Conservation (phyloP, 1,284 basidiomycete species). For the Irpex rosettiformis region DNA sequence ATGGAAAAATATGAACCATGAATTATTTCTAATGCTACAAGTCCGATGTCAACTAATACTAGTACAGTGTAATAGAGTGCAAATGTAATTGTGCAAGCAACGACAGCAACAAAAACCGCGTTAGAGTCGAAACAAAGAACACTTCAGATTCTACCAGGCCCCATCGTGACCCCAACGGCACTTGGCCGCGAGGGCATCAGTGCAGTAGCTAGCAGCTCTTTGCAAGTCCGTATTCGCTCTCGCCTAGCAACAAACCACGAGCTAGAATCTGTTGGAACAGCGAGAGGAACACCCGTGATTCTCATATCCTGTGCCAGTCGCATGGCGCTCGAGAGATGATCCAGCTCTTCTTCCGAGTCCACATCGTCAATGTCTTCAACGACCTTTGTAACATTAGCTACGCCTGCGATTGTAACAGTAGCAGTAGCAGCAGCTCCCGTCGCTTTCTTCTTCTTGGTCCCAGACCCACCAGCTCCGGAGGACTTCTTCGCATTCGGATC, state of each 20-base stretch:
- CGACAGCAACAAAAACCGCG: not conserved
- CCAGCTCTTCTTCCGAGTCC: slow-evolving; percentile 74
- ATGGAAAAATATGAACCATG: not conserved
- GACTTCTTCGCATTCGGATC: slow-evolving; percentile 31
- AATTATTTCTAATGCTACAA: not conserved
- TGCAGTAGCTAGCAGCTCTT: slow-evolving; percentile 60
- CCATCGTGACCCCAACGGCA: slow-evolving; percentile 6
- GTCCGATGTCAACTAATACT: no score
- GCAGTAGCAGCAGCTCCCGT: slow-evolving; percentile 35
- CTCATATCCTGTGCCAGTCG: slow-evolving; percentile 54
- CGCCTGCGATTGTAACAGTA: slow-evolving; percentile 24
- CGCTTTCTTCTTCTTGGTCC: slow-evolving; percentile 50
- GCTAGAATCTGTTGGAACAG: slow-evolving; percentile 44
- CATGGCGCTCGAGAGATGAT: slow-evolving; percentile 50
- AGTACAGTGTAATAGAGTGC: not conserved
- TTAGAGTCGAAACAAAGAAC: not conserved
- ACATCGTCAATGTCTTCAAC: slow-evolving; percentile 75
- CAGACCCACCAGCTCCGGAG: slow-evolving; percentile 37
- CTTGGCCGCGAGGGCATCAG: slow-evolving; percentile 32
- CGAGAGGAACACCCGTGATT: slow-evolving; percentile 44
- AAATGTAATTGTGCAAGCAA: not conserved
- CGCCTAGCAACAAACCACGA: slow-evolving; percentile 76
- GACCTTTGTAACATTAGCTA: slow-evolving; percentile 28
- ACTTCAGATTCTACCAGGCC: not conserved
- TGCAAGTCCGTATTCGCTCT: slow-evolving; percentile 66